phyloP scores from a whole-genome alignment of 2,329 filamentous ascomycete genomes.

The Claviceps sp. region DNA sequence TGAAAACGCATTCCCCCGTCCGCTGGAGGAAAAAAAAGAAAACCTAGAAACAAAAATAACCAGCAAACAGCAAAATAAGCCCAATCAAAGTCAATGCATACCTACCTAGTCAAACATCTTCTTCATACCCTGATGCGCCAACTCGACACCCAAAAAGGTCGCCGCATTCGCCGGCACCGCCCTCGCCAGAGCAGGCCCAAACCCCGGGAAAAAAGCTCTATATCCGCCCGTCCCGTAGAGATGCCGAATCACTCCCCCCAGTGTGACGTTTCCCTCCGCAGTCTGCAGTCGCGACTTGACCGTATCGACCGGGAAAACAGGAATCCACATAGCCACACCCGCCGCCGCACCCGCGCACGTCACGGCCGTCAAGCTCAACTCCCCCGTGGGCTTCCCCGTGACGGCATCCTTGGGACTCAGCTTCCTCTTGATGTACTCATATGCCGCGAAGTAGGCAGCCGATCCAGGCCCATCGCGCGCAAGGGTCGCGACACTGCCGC shows the following conservation, averaged over 20 bases:
- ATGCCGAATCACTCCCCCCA: conserved; percentile 65
- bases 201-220: conserved; percentile 93
- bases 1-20: too few species aligned
- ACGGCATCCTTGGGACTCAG: conserved; percentile 71
- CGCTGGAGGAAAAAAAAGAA: background rate
- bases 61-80: conserved; percentile 8
- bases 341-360: conserved; percentile 80
- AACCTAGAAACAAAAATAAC: background rate
- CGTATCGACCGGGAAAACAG: conserved; percentile 94
- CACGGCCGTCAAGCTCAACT: conserved; percentile 70
- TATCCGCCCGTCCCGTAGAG: conserved; percentile 74
- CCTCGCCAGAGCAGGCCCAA: conserved; percentile 81
- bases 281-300: conserved; percentile 92
- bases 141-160: conserved; percentile 77
- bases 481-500: conserved; percentile 78
- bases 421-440: conserved; percentile 84
- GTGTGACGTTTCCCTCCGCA: conserved; percentile 69
- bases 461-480: conserved; percentile 87
- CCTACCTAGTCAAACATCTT: conserved; percentile 49
- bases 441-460: conserved; percentile 92
- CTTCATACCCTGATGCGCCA: conserved; percentile 72
- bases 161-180: conserved; percentile 94
- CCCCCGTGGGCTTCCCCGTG: conserved; percentile 57
- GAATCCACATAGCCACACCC: conserved; percentile 97
- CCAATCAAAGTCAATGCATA: too few species aligned